Evolutionary conservation across 495 filamentous ascomycete species (phyloP).

Genomic region (Xylaria venustula): DNA sequence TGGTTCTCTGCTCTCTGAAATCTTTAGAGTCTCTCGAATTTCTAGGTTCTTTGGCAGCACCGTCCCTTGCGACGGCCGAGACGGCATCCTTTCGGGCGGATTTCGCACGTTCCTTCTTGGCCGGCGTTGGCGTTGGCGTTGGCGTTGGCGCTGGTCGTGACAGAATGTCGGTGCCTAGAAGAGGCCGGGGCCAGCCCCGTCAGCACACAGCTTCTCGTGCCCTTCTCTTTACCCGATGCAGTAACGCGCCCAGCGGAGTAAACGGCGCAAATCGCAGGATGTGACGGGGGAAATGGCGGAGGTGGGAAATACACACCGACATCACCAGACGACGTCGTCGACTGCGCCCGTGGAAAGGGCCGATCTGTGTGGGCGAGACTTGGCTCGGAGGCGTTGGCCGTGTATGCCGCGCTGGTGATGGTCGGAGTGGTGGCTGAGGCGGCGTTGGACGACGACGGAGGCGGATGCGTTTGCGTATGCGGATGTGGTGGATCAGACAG

Average conservation of each 20-base stretch:
- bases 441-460: constrained; percentile 2
- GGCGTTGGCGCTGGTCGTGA: not conserved
- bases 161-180: constrained; percentile 24
- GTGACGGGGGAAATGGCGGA: too few relatives aligned
- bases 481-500: not conserved
- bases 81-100: constrained; percentile 24
- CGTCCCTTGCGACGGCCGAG: constrained; percentile 28
- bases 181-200: not conserved
- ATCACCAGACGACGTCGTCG: not conserved
- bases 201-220: not conserved
- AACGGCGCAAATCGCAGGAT: too few relatives aligned
- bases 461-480: not conserved
- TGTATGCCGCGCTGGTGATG: not conserved
- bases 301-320: constrained; percentile 8
- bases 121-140: constrained; percentile 14
- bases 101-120: constrained; percentile 21
- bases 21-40: constrained; percentile 12
- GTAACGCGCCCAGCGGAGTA: too few relatives aligned
- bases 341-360: not conserved
- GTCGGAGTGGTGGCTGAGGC: not conserved
- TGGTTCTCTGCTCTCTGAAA: constrained; percentile 2
- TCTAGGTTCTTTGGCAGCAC: constrained; percentile 13
- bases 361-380: not conserved
- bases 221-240: not conserved
- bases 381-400: not conserved